A percentile compares a stretch with the other conserved stretches of the same genome.
Evolutionary conservation across 2,329 filamentous ascomycete genomes (phyloP).

Genomic region (Fusarium coffeatum): DNA sequence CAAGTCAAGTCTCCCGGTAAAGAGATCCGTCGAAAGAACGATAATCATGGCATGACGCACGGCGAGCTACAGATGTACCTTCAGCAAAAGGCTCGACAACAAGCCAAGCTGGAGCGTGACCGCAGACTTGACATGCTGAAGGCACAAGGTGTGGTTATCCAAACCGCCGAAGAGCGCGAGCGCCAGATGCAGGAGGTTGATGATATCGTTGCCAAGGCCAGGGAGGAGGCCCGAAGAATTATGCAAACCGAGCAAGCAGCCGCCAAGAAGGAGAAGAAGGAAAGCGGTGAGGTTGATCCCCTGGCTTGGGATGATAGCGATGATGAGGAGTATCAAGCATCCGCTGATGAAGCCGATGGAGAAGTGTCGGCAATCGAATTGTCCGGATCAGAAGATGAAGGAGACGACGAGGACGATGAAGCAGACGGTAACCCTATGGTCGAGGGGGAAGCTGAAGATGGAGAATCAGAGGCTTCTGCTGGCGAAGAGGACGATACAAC

Average conservation of each 20-base stretch:
- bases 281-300: conserved; percentile 60
- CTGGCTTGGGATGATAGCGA: conserved; percentile 68
- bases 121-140: conserved; percentile 81
- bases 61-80: conserved; percentile 76
- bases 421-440: conserved; percentile 49
- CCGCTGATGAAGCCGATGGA: conserved; percentile 53
- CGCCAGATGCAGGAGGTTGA: conserved; percentile 86
- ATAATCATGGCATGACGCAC: conserved; percentile 70
- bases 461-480: conserved; percentile 50
- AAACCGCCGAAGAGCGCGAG: conserved; percentile 88
- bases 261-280: conserved; percentile 72
- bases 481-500: conserved; percentile 45
- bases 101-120: conserved; percentile 81
- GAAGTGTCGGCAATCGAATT: conserved; percentile 56
- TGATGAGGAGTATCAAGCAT: conserved; percentile 62
- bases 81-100: conserved; percentile 78
- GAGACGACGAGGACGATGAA: conserved; percentile 50
- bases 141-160: conserved; percentile 82
- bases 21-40: conserved; percentile 57
- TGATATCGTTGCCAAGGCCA: conserved; percentile 85
- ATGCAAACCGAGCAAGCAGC: conserved; percentile 80
- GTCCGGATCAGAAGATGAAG: conserved; percentile 59
- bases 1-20: conserved; percentile 74
- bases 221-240: conserved; percentile 79
- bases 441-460: conserved; percentile 57